Evolutionary conservation across 2,329 filamentous ascomycete species (phyloP), one percentile per base, ranked within the genome.

Genomic region (Aspergillus vadensis): DNA sequence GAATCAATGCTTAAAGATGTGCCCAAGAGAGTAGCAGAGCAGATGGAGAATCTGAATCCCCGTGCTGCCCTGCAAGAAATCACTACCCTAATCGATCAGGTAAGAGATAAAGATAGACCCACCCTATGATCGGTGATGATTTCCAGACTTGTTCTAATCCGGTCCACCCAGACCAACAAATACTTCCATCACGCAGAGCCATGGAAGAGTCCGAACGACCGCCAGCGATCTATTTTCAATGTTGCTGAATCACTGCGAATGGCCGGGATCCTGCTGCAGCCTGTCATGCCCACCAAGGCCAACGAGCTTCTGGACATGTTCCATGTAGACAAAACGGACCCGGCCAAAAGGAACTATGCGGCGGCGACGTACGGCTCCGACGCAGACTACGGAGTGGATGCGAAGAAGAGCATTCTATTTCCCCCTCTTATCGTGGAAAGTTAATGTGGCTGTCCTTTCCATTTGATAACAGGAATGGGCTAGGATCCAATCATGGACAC

Each of bases 261-360:
- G 23, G 81, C 83, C 0, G 91, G 88, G 14, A 97, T 99, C 67
- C 80, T 98, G 50, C 80, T 99, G 48, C 93, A 97, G 75, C 92
- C 95, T 1, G 91, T 93, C 71, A 96, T 99, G 84, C 95, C 95
- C 0, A 82, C 80, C 43, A 96, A 96, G 75, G 85, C 91, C 50
- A 77, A 78, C 10, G 79, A 86, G 65, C 76, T 97, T 32, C 83
- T 99, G 0, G 89, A 97, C 72, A 84, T 89, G 69, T 80, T 99
- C 8, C 89, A 90, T 1, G 92, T 99, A 4, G 77, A 80, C 3
- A 73, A 80, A 8, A 61, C 68, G 50, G 65, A 72, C 44, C 65
- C 69, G 27, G 81, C 84, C 9, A 85, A 84, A 55, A 83, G 94
- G 59, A 84, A 80, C 0, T 84, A 92, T 61, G 79, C 83, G 17